Evolutionary conservation across 495 filamentous ascomycete genomes (phyloP).

Genomic region (Aspergillus carlsbadensis): DNA sequence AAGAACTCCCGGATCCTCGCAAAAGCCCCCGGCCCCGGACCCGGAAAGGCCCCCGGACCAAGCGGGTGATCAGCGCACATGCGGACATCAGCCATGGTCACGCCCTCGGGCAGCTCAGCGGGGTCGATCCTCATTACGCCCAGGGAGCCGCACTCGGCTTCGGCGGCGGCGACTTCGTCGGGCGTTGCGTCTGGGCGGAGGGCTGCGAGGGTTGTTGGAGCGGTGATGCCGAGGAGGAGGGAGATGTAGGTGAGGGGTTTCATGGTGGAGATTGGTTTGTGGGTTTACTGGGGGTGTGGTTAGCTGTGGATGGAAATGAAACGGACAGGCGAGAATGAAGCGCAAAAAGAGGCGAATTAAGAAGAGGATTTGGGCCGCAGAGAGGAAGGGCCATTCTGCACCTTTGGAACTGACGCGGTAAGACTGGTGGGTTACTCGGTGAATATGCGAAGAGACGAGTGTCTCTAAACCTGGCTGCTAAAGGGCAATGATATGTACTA

Average conservation of each 20-base stretch:
- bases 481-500: slow-evolving; percentile 8
- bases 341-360: slow-evolving; percentile 11
- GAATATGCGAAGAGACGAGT: slow-evolving; percentile 10
- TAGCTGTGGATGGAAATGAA: slow-evolving; percentile 12
- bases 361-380: slow-evolving; percentile 9
- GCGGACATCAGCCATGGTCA: slow-evolving; percentile 19
- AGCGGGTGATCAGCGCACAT: slow-evolving; percentile 24
- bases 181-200: slow-evolving; percentile 21
- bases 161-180: slow-evolving; percentile 21
- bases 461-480: slow-evolving; percentile 10
- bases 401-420: slow-evolving; percentile 16
- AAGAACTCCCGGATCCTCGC: slow-evolving; percentile 20
- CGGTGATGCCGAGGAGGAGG: slow-evolving; percentile 20
- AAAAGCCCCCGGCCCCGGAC: slow-evolving; percentile 16
- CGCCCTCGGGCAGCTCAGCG: slow-evolving; percentile 21
- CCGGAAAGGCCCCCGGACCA: slow-evolving; percentile 13
- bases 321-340: slow-evolving; percentile 10
- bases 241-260: slow-evolving; percentile 21
- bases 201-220: slow-evolving; percentile 19
- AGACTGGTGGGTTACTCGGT: slow-evolving; percentile 14
- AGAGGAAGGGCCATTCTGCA: slow-evolving; percentile 16
- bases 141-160: slow-evolving; percentile 22
- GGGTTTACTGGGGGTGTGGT: slow-evolving; percentile 15
- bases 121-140: slow-evolving; percentile 23
- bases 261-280: slow-evolving; percentile 17